Percentiles rank a stretch among this genome's conserved stretches.
phyloP scores from a whole-genome alignment of 345 rosid species.

The Trapa bicornis region DNA sequence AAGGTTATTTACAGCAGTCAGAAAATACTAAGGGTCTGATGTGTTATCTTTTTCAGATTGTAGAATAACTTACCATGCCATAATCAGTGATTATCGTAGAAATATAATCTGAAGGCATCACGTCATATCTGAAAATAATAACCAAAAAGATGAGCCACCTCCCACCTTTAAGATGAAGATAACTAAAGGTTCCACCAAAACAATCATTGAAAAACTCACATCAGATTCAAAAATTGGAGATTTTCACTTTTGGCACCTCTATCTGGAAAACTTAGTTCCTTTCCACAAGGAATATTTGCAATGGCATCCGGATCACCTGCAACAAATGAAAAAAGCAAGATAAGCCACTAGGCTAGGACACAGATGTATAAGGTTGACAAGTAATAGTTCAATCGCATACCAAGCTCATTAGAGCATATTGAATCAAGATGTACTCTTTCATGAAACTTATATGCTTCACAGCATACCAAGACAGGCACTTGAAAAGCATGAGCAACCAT shows the following conservation, averaged over 20 bases:
- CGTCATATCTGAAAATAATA: constrained; percentile 59
- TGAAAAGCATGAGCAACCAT: constrained; percentile 85
- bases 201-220: constrained; percentile 28
- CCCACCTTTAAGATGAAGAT: constrained; percentile 10
- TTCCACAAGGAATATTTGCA: constrained; percentile 54
- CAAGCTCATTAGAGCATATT: constrained; percentile 88
- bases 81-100: constrained; percentile 87
- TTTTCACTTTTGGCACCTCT: constrained; percentile 42
- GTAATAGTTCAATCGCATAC: constrained; percentile 27
- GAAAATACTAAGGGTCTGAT: background rate
- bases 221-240: constrained; percentile 67
- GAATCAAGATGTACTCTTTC: constrained; percentile 96
- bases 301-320: constrained; percentile 90
- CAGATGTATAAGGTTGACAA: background rate
- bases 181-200: background rate
- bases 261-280: constrained; percentile 48
- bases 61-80: constrained; percentile 67
- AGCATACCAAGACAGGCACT: constrained; percentile 84
- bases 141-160: constrained; percentile 4
- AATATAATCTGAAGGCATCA: constrained; percentile 80
- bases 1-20: background rate
- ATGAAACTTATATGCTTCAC: constrained; percentile 93
- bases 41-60: background rate
- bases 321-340: background rate
- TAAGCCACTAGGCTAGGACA: background rate